A percentile compares a stretch with the other conserved stretches of the same genome.
These are phyloP conservation scores for Astragalus membranaceus DNA, from an alignment of 306 rosid species.

Conservation along the genomic window DNA sequence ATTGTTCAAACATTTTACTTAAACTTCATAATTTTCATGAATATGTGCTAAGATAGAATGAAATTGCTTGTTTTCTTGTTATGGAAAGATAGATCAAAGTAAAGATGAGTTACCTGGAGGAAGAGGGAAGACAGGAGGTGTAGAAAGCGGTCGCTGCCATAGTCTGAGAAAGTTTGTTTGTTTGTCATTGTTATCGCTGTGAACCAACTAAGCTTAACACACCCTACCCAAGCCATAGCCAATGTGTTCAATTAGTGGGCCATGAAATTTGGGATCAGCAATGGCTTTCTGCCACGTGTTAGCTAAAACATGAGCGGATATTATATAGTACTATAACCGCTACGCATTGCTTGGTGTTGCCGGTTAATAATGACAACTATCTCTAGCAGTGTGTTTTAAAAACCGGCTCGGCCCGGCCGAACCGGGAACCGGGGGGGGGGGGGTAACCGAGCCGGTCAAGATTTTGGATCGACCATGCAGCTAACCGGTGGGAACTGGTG, in stretches of 20 bases:
- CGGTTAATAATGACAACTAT: background rate
- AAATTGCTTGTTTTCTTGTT: background rate
- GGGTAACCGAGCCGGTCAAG: too few species aligned
- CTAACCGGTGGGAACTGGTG: too few species aligned
- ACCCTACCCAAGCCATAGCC: slow-evolving; percentile 2
- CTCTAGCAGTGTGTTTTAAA: too few species aligned
- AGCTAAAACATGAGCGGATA: slow-evolving; percentile 16
- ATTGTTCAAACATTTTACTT: slow-evolving; percentile 12
- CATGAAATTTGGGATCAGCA: slow-evolving; percentile 53
- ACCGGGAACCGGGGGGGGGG: too few species aligned
- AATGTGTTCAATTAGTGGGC: slow-evolving; percentile 26
- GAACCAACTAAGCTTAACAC: background rate
- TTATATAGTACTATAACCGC: too few species aligned
- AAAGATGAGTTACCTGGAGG: slow-evolving; percentile 42
- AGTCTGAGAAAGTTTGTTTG: background rate
- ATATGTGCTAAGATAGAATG: too few species aligned
- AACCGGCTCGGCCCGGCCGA: too few species aligned
- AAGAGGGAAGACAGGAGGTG: slow-evolving; percentile 38
- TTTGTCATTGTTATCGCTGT: background rate
- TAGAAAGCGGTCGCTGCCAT: slow-evolving; percentile 65
- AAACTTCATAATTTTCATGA: background rate
- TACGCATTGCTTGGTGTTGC: background rate
- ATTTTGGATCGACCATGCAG: too few species aligned
- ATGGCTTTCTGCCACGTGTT: slow-evolving; percentile 55
- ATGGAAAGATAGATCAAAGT: background rate